Conservation (phyloP, 177 flowering plant species). For the Vitis hybrid region DNA sequence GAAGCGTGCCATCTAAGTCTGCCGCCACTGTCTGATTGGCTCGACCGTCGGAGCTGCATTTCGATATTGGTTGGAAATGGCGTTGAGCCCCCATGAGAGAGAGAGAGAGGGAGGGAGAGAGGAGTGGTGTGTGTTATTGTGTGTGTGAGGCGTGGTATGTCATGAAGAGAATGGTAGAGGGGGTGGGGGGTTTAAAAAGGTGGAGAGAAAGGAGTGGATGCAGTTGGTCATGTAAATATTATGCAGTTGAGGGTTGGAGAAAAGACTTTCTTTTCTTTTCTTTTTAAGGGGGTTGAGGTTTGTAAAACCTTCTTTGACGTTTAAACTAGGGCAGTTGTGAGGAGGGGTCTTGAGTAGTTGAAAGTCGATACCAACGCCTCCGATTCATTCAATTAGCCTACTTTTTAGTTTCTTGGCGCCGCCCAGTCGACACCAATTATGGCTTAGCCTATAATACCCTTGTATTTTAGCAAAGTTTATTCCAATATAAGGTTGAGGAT, state of each 20-base stretch:
- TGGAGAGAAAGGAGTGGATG: constrained; percentile 4
- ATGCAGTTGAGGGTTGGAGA: constrained; percentile 1
- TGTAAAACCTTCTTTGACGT: neutral
- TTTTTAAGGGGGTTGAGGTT: neutral
- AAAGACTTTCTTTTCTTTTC: neutral
- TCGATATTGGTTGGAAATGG: constrained; percentile 49
- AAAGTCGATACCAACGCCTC: constrained; percentile 25
- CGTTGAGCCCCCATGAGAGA: constrained; percentile 19
- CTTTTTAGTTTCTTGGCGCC: constrained; percentile 29
- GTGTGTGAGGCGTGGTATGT: neutral
- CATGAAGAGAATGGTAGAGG: neutral
- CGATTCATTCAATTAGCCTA: constrained; percentile 42
- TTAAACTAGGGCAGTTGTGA: constrained; percentile 22
- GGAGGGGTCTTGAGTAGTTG: constrained; percentile 35
- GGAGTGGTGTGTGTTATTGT: neutral
- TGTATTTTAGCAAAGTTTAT: neutral
- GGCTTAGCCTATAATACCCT: neutral
- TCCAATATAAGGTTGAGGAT: neutral
- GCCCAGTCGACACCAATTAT: constrained; percentile 15
- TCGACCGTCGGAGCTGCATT: constrained; percentile 45
- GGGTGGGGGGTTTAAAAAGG: constrained; percentile 18
- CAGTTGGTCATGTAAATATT: constrained; percentile 5
- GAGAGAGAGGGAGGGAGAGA: constrained; percentile 5
- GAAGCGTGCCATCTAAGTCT: constrained; percentile 86
- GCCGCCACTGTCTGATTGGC: constrained; percentile 69